These are phyloP conservation scores for Xylogone sp. DNA, from an alignment of 2,329 filamentous ascomycete species.

Conservation along the genomic window DNA sequence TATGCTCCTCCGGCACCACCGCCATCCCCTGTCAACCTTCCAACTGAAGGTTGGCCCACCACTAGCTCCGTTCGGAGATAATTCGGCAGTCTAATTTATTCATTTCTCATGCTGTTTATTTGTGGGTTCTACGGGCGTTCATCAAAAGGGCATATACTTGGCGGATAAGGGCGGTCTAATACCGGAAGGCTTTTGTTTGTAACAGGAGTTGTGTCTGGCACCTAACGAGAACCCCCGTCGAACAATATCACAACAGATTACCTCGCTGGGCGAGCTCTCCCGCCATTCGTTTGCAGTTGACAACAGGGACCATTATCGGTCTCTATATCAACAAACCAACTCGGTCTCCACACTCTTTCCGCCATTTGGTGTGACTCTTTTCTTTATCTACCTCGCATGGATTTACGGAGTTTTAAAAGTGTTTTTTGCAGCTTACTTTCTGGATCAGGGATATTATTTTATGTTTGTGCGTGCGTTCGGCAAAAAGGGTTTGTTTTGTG, in stretches of 20 bases:
- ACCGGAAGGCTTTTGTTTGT: background rate
- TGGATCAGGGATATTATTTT: slow-evolving; percentile 7
- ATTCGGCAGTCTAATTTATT: background rate
- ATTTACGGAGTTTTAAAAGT: slow-evolving; percentile 1
- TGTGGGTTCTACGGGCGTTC: background rate
- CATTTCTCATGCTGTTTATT: background rate
- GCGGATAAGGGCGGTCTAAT: background rate
- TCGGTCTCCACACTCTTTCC: background rate
- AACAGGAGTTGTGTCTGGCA: no score
- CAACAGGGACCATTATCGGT: background rate
- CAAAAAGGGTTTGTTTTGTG: no score
- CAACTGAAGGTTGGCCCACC: slow-evolving; percentile 48
- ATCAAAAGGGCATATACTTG: background rate
- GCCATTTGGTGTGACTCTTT: background rate
- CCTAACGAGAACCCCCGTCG: no score
- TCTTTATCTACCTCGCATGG: background rate
- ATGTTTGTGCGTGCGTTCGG: no score
- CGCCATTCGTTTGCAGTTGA: background rate
- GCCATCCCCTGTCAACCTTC: slow-evolving; percentile 60
- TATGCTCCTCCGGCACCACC: slow-evolving; percentile 63
- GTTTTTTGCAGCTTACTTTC: slow-evolving; percentile 1
- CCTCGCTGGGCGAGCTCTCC: background rate
- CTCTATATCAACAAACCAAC: background rate
- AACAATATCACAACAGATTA: no score
- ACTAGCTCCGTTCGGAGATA: slow-evolving; percentile 6